Evolutionary conservation across 1,139 yeast genomes (phyloP).

Genomic region (Magnusiomyces suaveolens): DNA sequence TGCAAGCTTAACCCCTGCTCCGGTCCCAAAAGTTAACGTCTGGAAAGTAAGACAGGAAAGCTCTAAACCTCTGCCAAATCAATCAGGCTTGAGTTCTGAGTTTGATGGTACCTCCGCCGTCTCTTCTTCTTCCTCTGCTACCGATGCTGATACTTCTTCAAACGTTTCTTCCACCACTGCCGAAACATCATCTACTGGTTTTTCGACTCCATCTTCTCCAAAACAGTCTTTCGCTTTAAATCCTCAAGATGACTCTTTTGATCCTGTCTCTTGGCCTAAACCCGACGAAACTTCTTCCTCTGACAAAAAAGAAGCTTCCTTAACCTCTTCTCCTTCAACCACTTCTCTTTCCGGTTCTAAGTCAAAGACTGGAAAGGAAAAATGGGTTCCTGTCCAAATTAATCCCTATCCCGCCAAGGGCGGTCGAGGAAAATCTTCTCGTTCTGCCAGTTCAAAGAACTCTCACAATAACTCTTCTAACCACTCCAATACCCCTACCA

Average conservation of each 20-base stretch:
- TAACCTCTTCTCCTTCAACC: neutral
- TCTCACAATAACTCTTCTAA: neutral
- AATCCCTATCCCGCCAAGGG: conserved; percentile 10
- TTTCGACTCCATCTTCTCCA: conserved; percentile 1
- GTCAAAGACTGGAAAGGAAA: conserved; percentile 7
- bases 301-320: conserved; percentile 10
- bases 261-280: conserved; percentile 15
- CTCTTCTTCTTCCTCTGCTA: neutral
- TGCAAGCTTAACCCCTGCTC: conserved; percentile 36
- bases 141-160: neutral
- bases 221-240: neutral
- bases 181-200: neutral
- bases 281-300: conserved; percentile 13
- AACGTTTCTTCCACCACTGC: neutral
- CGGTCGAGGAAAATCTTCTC: conserved; percentile 8
- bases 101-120: neutral
- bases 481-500: neutral
- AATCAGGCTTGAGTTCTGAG: neutral
- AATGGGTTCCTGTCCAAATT: conserved; percentile 6
- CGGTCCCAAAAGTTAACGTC: conserved; percentile 36
- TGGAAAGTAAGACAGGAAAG: conserved; percentile 27
- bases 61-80: neutral
- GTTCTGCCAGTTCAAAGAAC: conserved; percentile 7
- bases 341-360: conserved; percentile 1
- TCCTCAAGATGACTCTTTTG: conserved; percentile 9